Percentiles rank a stretch among this genome's conserved stretches.
Evolutionary conservation across 768 basidiomycete species (phyloP).

Genomic region (Solioccasus polychromus): DNA sequence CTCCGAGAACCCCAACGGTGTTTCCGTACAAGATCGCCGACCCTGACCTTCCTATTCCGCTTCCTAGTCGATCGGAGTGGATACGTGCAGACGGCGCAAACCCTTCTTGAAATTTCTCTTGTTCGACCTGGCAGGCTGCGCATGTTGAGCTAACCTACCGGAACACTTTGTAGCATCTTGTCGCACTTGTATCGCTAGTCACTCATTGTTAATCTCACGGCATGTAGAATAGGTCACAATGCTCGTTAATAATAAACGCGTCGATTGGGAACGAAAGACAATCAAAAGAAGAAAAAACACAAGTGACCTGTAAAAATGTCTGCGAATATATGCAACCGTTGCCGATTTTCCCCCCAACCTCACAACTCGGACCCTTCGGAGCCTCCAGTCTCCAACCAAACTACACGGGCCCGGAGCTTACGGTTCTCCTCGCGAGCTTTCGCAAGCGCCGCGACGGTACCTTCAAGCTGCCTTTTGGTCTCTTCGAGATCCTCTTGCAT

Average conservation of each 20-base stretch:
- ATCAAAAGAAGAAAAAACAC: constrained; percentile 6
- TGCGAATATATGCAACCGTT: constrained; percentile 9
- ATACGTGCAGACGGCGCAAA: constrained; percentile 41
- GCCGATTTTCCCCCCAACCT: constrained; percentile 17
- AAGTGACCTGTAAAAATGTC: constrained; percentile 7
- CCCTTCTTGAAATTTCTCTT: constrained; percentile 15
- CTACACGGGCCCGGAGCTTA: constrained; percentile 43
- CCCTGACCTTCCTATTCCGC: constrained; percentile 55
- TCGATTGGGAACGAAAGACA: constrained; percentile 11
- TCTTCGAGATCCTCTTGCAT: constrained; percentile 46
- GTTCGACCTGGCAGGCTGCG: constrained; percentile 2
- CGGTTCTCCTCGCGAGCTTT: constrained; percentile 52
- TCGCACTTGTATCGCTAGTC: constrained; percentile 15
- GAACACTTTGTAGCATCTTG: background rate
- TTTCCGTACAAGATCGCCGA: constrained; percentile 45
- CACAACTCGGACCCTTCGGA: constrained; percentile 32
- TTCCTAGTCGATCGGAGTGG: constrained; percentile 51
- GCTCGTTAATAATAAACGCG: constrained; percentile 4
- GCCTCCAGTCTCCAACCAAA: constrained; percentile 33
- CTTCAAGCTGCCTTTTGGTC: constrained; percentile 47
- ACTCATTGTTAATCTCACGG: background rate
- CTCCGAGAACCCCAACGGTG: constrained; percentile 14
- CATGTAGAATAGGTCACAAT: background rate
- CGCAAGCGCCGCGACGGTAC: constrained; percentile 41
- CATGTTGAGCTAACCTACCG: background rate